Conservation (phyloP, 352 stramenopile species). For the Phytopythium mirpurense region DNA sequence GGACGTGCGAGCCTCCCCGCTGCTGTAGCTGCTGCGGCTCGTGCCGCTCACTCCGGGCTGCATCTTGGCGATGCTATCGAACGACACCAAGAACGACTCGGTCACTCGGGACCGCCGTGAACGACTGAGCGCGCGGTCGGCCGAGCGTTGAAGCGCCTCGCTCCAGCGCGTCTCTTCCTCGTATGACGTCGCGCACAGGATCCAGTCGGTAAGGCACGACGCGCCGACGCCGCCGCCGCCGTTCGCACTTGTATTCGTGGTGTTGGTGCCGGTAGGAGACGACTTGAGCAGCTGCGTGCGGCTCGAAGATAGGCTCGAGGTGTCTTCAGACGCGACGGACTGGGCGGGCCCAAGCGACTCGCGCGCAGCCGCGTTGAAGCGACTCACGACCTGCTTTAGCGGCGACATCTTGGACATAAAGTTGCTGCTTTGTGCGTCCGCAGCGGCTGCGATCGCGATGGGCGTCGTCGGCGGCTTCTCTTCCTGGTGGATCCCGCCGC, state of each 20-base stretch:
- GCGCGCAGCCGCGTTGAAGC: slow-evolving; percentile 37
- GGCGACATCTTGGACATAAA: slow-evolving; percentile 52
- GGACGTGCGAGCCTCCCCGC: not conserved
- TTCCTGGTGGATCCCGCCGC: not conserved
- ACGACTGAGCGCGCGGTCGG: slow-evolving; percentile 58
- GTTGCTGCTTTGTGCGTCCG: slow-evolving; percentile 2
- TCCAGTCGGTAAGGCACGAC: slow-evolving; percentile 38
- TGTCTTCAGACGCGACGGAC: slow-evolving; percentile 3
- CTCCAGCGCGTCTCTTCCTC: slow-evolving; percentile 66
- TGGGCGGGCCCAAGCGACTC: slow-evolving; percentile 9
- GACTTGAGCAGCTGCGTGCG: not conserved
- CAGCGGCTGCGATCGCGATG: not conserved
- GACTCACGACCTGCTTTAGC: slow-evolving; percentile 53
- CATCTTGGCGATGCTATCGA: slow-evolving; percentile 19
- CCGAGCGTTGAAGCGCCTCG: slow-evolving; percentile 57
- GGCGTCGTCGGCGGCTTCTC: slow-evolving; percentile 5
- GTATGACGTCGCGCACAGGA: slow-evolving; percentile 55
- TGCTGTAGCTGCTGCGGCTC: slow-evolving; percentile 5
- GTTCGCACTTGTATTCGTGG: not conserved
- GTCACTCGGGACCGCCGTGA: slow-evolving; percentile 56
- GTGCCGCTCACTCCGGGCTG: not conserved
- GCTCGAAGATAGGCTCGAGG: slow-evolving; percentile 5
- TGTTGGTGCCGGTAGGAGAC: not conserved
- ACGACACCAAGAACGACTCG: slow-evolving; percentile 30
- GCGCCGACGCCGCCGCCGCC: not conserved